Percentiles rank a stretch among this genome's conserved stretches.
These are phyloP conservation scores for Ascochyta lentis DNA, from an alignment of 2,329 filamentous ascomycete species.

Conservation along the genomic window DNA sequence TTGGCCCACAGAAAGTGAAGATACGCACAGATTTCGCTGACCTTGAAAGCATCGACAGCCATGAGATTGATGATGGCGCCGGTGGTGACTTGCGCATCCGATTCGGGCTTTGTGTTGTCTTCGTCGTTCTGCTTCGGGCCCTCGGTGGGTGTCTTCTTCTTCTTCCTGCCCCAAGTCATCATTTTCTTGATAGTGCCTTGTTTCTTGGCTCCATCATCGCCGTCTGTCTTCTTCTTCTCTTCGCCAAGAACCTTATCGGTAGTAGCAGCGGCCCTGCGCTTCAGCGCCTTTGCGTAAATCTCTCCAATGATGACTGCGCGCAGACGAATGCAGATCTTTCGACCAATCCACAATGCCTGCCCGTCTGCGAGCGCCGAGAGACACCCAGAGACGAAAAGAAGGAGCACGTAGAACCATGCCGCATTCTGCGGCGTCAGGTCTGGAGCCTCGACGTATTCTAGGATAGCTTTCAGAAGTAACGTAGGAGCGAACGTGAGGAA, in stretches of 20 bases:
- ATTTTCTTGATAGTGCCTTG: constrained; percentile 53
- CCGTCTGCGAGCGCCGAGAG: constrained; percentile 83
- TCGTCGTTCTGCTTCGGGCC: constrained; percentile 50
- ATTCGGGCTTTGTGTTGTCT: constrained; percentile 34
- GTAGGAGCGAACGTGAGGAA: constrained; percentile 91
- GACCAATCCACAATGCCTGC: constrained; percentile 89
- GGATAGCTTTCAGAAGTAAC: constrained; percentile 84
- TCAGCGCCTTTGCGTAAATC: constrained; percentile 93
- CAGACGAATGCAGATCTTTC: constrained; percentile 91
- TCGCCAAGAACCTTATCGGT: constrained; percentile 76
- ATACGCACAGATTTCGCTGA: constrained; percentile 92
- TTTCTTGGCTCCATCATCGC: constrained; percentile 47
- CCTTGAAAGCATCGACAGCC: constrained; percentile 99
- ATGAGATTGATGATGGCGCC: constrained; percentile 99
- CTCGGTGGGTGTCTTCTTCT: constrained; percentile 53
- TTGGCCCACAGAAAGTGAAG: constrained; percentile 94
- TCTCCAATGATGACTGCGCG: constrained; percentile 96
- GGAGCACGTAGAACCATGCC: constrained; percentile 93
- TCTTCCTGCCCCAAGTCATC: constrained; percentile 66
- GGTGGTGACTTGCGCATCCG: constrained; percentile 81
- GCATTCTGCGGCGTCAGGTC: constrained; percentile 79
- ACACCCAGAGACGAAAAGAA: constrained; percentile 83
- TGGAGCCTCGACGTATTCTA: constrained; percentile 92
- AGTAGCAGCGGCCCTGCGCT: constrained; percentile 81
- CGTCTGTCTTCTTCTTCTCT: constrained; percentile 53